A percentile compares a stretch with the other conserved stretches of the same genome.
phyloP scores from a whole-genome alignment of 2,329 filamentous ascomycete species.

The Sphaerulina musiva region DNA sequence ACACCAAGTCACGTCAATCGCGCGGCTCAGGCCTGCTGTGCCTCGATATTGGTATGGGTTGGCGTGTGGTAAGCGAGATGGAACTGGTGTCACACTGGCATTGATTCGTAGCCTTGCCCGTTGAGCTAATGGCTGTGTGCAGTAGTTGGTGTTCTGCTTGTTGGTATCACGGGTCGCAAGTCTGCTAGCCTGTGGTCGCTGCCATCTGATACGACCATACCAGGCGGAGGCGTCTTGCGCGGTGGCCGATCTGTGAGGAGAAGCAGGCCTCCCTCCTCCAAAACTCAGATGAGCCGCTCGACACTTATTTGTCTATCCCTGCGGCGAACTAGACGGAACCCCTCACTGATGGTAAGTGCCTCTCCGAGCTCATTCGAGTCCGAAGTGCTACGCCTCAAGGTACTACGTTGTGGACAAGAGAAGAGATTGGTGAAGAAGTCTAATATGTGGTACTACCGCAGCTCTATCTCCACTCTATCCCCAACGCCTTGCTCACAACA shows the following conservation, averaged over 20 bases:
- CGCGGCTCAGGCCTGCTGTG: too few species aligned
- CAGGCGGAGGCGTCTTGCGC: background rate
- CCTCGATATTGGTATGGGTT: background rate
- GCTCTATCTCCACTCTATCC: background rate
- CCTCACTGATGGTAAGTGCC: too few species aligned
- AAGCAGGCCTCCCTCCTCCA: background rate
- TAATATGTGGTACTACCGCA: background rate
- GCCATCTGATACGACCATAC: background rate
- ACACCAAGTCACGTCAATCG: too few species aligned
- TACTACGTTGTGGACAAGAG: too few species aligned
- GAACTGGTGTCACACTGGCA: background rate
- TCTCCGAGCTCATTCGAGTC: too few species aligned
- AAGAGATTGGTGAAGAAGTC: background rate
- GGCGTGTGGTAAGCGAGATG: background rate
- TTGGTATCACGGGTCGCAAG: background rate
- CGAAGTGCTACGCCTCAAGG: too few species aligned
- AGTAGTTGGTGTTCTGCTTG: slow-evolving; percentile 8
- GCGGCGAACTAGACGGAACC: too few species aligned
- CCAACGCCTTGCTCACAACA: slow-evolving; percentile 6
- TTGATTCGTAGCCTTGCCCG: slow-evolving; percentile 4
- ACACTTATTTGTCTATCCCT: too few species aligned
- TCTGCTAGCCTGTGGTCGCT: background rate
- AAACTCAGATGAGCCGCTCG: too few species aligned
- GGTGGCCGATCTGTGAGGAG: background rate
- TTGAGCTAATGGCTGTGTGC: slow-evolving; percentile 7